Conservation (phyloP, 2,329 filamentous ascomycete species). For the Colletotrichum sublineola region DNA sequence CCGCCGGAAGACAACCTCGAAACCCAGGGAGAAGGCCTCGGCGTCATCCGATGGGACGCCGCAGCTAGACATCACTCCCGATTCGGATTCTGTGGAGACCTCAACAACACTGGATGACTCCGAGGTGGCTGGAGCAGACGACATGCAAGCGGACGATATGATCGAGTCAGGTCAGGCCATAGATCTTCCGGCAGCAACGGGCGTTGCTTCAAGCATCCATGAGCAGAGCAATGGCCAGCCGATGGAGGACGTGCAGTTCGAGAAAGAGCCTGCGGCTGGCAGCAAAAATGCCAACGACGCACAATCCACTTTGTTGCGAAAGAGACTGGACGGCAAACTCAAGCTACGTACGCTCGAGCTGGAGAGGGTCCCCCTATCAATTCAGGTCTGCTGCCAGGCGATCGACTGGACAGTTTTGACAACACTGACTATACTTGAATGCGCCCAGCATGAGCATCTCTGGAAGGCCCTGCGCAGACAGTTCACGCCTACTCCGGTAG, state of each 20-base stretch:
- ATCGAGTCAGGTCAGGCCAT: constrained; percentile 13
- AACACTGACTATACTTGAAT: constrained; percentile 80
- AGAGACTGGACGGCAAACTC: constrained; percentile 68
- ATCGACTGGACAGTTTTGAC: constrained; percentile 82
- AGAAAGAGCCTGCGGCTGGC: not conserved
- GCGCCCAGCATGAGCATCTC: constrained; percentile 78
- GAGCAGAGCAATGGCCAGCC: not conserved
- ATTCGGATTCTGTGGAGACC: constrained; percentile 9
- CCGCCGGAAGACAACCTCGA: constrained; percentile 46
- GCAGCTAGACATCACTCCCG: not conserved
- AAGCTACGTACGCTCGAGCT: constrained; percentile 80
- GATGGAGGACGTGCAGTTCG: not conserved
- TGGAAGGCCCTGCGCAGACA: constrained; percentile 79
- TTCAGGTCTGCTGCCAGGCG: constrained; percentile 76
- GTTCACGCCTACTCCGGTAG: constrained; percentile 62
- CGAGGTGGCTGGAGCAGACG: constrained; percentile 6
- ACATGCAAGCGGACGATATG: not conserved
- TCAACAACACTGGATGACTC: not conserved
- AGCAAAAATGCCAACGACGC: constrained; percentile 11
- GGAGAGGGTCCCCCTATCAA: constrained; percentile 80
- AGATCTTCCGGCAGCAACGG: not conserved
- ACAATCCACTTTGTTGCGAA: constrained; percentile 46
- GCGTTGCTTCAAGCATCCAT: not conserved
- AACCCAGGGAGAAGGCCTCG: constrained; percentile 31
- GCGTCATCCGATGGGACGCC: constrained; percentile 4